Evolutionary conservation across 257 asterid genomes (phyloP), one percentile per base, ranked within the genome.

Genomic region (Primulina eburnea): DNA sequence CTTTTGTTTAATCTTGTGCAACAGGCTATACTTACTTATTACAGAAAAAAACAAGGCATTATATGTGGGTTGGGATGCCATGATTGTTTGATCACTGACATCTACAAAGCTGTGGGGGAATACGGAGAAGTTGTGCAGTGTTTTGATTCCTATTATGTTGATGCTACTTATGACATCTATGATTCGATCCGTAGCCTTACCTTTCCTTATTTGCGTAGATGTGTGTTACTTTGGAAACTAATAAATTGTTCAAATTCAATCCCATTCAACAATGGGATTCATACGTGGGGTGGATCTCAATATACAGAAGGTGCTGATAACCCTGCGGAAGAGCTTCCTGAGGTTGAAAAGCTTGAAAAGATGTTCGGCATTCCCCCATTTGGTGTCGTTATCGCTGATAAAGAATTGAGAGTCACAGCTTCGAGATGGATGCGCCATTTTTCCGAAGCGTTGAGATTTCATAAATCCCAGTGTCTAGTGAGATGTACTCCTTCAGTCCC

Each of bases 151-250:
- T 70, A 85, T 73, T 73, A 62, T 78, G 71, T 82, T 70, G 77
- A 85, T 72, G 72, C 83, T 70, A 78, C 82, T 67, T 79, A 71
- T 70, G 86, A 85, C 76, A 67, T 88, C 69, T 76, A 76, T 64
- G 89, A 88, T 73, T 79, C 89, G 6, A 83, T 94, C 68, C 90
- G 93, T 50, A 77, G 92, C 79, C 73, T 91, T 79, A 86, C 89
- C 37, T 86, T 84, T 81, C 99, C 99, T n/a, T 94, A 73, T 73
- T 78, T 94, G 74, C 82, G 99, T 77, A 85, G 95, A 88, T 94
- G 98, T 78, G 95, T 90, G 64, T 73, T 94, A 80, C 81, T 94
- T 58, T 89, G 99, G 99, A 92, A 84, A 78, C 84, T 94, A 38
- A 75, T 91, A 70, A 82, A 82, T 72, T 75, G 81, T 80, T 85